Base-by-base conservation (phyloP, 345 rosid genomes). In the Lepidium didymum region DNA sequence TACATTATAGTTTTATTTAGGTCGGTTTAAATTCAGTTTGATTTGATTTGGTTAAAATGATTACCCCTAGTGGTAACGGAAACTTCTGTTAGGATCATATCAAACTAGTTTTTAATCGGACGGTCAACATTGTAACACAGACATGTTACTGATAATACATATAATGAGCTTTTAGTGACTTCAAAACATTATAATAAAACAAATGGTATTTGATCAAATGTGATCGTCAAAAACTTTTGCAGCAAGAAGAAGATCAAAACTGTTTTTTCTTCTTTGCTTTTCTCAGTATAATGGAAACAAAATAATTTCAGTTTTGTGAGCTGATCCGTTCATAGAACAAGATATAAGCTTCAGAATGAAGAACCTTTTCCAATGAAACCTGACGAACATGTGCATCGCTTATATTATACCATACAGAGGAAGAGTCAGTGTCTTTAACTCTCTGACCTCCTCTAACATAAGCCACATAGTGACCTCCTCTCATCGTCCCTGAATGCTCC, bases 401-500 rank as follows among this genome's bases (percentile, higher is more conserved):
- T 47, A 69, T 72, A 33, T 82, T 79, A 78, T 86, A 89, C 99
- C 97, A 95, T 3, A 69, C 78, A 25, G 46, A 31, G 5, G 75
- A 62, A 3, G 55, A 64, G 7, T 80, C 70, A 52, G 67, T 73
- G 56, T 63, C 85, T 15, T 68, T 75, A 15, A 40, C 71, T 65
- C 72, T 81, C 68, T 74, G 63, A 0, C 72, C 83, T 66, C 92
- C 88, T 77, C 86, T 80, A 23, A 95, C 78, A 62, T 87, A 95
- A 16, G 97, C 96, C 49, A 91, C 92, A 29, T 95, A 95, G 61
- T 91, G 99, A 34, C 99, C 99, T 31, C 96, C 82, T 75, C 96
- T 84, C 96, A 95, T 95, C 35, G 90, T 81, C 69, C 99, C 97
- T 42, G 56, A 69, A 81, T 95, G 99, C 82, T 91, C 97, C 64